phyloP scores from a whole-genome alignment of 768 basidiomycete species.

The Tricholoma hemisulphureum region DNA sequence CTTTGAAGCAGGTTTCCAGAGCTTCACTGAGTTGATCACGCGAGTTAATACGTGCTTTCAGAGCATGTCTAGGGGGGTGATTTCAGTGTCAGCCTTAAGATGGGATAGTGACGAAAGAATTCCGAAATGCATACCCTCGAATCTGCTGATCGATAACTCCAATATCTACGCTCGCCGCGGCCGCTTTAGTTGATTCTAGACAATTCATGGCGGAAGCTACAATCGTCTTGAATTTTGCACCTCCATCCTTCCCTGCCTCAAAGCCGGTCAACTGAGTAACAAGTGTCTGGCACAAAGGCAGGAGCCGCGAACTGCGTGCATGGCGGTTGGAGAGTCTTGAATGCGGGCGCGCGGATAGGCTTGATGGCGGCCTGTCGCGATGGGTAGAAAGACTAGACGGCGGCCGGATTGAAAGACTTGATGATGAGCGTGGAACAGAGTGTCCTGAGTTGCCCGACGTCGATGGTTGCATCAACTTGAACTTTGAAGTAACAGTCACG shows the following conservation, averaged over 20 bases:
- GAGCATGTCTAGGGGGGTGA: constrained; percentile 41
- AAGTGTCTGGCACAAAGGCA: constrained; percentile 52
- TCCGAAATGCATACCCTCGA: constrained; percentile 45
- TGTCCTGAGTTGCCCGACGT: constrained; percentile 20
- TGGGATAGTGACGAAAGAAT: not conserved
- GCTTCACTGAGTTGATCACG: constrained; percentile 61
- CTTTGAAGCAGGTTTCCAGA: constrained; percentile 49
- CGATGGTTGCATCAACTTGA: constrained; percentile 26
- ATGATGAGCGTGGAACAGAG: constrained; percentile 32
- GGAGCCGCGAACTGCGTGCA: constrained; percentile 46
- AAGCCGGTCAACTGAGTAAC: constrained; percentile 53
- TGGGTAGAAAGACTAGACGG: constrained; percentile 39
- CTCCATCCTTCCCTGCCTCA: constrained; percentile 38
- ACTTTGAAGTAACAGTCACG: not conserved
- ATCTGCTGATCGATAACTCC: constrained; percentile 52
- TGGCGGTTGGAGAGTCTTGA: constrained; percentile 50
- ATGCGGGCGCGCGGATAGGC: constrained; percentile 30
- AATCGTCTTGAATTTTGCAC: constrained; percentile 42
- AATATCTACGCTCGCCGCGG: constrained; percentile 57
- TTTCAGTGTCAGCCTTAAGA: constrained; percentile 1
- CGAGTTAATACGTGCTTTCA: constrained; percentile 71
- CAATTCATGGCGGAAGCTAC: constrained; percentile 60
- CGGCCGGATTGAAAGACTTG: constrained; percentile 31
- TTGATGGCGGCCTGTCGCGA: constrained; percentile 29
- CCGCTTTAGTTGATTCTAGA: constrained; percentile 55